Conservation (phyloP, 306 rosid genomes). For the Styphnolobium japonicum region DNA sequence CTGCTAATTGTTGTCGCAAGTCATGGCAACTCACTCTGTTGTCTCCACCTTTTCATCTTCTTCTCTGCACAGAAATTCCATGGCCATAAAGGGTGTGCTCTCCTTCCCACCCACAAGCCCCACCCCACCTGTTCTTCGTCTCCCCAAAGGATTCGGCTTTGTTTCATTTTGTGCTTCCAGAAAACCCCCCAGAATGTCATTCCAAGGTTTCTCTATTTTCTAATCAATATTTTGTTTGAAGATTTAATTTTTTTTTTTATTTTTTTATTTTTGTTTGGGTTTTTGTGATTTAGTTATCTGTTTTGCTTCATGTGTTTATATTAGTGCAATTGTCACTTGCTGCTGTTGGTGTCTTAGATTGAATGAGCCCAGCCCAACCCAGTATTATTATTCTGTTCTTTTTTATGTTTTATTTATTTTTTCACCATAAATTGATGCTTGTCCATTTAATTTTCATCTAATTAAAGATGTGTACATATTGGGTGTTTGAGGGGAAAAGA, state of each 20-base stretch:
- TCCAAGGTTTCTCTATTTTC: slow-evolving; percentile 51
- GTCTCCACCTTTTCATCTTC: slow-evolving; percentile 45
- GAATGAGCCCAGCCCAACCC: not conserved
- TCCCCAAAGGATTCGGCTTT: slow-evolving; percentile 36
- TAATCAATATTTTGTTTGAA: not conserved
- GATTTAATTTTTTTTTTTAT: not conserved
- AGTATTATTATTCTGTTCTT: not conserved
- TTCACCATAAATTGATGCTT: not conserved
- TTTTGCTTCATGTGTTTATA: not conserved
- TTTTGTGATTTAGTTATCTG: not conserved
- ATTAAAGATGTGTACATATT: not conserved
- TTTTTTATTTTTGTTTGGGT: no score
- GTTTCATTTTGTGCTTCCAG: slow-evolving; percentile 38
- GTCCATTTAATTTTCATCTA: not conserved
- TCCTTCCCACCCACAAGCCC: slow-evolving; percentile 40
- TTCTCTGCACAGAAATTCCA: slow-evolving; percentile 44
- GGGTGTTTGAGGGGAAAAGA: not conserved
- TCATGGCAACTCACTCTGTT: slow-evolving; percentile 47
- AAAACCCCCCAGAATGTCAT: slow-evolving; percentile 36
- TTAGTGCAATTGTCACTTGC: not conserved
- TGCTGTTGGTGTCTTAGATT: not conserved
- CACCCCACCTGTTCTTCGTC: slow-evolving; percentile 16
- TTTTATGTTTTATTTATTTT: not conserved
- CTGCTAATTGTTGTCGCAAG: no score
- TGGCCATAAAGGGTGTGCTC: slow-evolving; percentile 46